Evolutionary conservation across 371 early-diverging fungal species (phyloP).

Genomic region (Lichtheimia ramosa): DNA sequence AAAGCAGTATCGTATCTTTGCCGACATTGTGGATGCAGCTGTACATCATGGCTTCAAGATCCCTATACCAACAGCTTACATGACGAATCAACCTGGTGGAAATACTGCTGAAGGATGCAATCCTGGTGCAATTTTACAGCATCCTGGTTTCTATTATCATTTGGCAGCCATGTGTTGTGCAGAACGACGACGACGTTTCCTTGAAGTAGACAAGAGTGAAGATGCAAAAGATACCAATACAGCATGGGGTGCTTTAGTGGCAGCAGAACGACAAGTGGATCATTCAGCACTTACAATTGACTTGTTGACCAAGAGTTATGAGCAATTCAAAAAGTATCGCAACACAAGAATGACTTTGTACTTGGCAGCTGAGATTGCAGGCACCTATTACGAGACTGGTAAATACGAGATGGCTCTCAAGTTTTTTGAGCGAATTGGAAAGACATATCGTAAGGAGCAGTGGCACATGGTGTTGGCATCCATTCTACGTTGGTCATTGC

Average conservation of each 20-base stretch:
- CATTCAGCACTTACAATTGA: slow-evolving; percentile 76
- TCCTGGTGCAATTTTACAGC: slow-evolving; percentile 73
- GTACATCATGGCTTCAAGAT: slow-evolving; percentile 67
- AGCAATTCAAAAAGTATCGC: slow-evolving; percentile 78
- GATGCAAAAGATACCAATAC: slow-evolving; percentile 3
- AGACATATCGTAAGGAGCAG: slow-evolving; percentile 84
- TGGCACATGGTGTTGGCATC: slow-evolving; percentile 76
- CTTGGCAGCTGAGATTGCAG: slow-evolving; percentile 86
- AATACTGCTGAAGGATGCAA: slow-evolving; percentile 40
- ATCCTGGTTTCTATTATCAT: slow-evolving; percentile 85
- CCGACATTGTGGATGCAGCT: slow-evolving; percentile 74
- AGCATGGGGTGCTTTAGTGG: slow-evolving; percentile 8
- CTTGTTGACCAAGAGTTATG: slow-evolving; percentile 83
- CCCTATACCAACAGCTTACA: slow-evolving; percentile 55
- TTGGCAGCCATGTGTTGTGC: slow-evolving; percentile 78
- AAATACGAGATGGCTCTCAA: slow-evolving; percentile 86
- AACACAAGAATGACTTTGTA: slow-evolving; percentile 81
- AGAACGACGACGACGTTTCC: slow-evolving; percentile 63
- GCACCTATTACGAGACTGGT: slow-evolving; percentile 73
- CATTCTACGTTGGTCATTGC: slow-evolving; percentile 65
- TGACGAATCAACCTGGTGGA: slow-evolving; percentile 11
- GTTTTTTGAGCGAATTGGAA: slow-evolving; percentile 86
- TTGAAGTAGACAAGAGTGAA: slow-evolving; percentile 36
- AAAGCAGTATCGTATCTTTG: slow-evolving; percentile 79
- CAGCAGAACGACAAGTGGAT: slow-evolving; percentile 56